Evolutionary conservation across 2,329 filamentous ascomycete genomes (phyloP), one percentile per base, ranked within the genome.

Genomic region (Capronia americana): DNA sequence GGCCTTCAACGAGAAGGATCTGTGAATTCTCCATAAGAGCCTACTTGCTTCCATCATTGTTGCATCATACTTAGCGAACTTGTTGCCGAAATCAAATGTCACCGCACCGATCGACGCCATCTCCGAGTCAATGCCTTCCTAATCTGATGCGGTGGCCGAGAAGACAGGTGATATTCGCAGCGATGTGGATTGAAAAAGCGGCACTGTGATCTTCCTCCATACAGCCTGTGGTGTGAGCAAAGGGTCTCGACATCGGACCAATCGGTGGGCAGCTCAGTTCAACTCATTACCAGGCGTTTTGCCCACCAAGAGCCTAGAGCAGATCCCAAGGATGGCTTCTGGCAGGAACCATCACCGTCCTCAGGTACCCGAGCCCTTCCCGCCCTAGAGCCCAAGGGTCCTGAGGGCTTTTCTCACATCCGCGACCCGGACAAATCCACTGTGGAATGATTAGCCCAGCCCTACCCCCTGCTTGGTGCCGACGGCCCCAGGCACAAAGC

Each of bases 291-390:
- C 57, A 50, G 44, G 58, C 5, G 6, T 51, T 10, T 30, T 41
- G 41, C 14, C 8, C 17, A 57, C 57, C 51, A 61, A 61, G n/a
- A 57, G 17, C 17, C 44, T 56, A 65, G 54, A 54, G 63, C 57
- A 65, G 63, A 65, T 65, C 63, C 57, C 53, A 56, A 44, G 34
- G 44, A 23, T 65, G 58, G 58, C 58, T 53, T 51, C 44, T 56
- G 34, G 28, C 50, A 61, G 63, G 57, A 61, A 65, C 63, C 63
- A 61, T 53, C 57, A 57, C 44, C 55, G 55, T 63, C 48, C 44
- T 64, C 67, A 67, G 64, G 67, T 67, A 65, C 64, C 67, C 57
- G 67, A 54, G 57, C 57, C 66, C 30, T 28, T 54, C 57, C 26
- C 64, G 60, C 55, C 41, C 61, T 14, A 63, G 32, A 34, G 32